Conservation (phyloP, 1,284 basidiomycete species). For the Volvariella volvacea region DNA sequence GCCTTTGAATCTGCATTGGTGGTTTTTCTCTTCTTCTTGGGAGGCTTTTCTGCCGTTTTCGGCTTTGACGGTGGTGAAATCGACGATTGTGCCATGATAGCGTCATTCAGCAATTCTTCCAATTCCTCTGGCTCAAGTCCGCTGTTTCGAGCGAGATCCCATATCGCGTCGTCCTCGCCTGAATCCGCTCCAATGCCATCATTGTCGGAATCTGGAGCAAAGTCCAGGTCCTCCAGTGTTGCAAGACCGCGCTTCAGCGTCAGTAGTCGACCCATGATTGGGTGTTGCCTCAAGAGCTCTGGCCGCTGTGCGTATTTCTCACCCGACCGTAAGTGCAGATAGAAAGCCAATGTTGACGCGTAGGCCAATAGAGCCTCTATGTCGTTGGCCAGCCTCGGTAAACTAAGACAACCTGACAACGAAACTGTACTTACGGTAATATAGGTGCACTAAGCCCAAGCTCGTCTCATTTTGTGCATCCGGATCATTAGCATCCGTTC, state of each 20-base stretch:
- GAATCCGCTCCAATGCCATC: constrained; percentile 16
- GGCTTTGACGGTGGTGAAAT: constrained; percentile 1
- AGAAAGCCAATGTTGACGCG: constrained; percentile 87
- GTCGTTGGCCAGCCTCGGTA: constrained; percentile 4
- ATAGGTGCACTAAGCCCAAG: constrained; percentile 65
- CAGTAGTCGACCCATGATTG: constrained; percentile 78
- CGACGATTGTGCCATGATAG: constrained; percentile 14
- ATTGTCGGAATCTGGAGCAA: constrained; percentile 36
- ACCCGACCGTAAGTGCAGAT: constrained; percentile 78
- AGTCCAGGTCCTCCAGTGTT: constrained; percentile 79
- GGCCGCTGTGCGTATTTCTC: constrained; percentile 58
- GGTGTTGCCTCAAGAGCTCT: constrained; percentile 64
- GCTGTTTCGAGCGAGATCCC: constrained; percentile 24
- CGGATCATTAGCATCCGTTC: constrained; percentile 13
- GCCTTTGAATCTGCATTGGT: constrained; percentile 17
- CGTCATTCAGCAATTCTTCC: constrained; percentile 48
- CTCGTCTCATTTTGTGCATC: constrained; percentile 35
- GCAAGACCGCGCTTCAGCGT: constrained; percentile 80
- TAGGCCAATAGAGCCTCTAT: constrained; percentile 88
- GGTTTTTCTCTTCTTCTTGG: constrained; percentile 21
- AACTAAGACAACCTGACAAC: constrained; percentile 1
- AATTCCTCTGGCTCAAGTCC: constrained; percentile 50
- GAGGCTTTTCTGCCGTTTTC: constrained; percentile 10
- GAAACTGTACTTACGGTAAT: constrained; percentile 56
- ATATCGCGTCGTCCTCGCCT: constrained; percentile 28